Conservation (phyloP, 1,284 basidiomycete species). For the Takashimella koratensis region DNA sequence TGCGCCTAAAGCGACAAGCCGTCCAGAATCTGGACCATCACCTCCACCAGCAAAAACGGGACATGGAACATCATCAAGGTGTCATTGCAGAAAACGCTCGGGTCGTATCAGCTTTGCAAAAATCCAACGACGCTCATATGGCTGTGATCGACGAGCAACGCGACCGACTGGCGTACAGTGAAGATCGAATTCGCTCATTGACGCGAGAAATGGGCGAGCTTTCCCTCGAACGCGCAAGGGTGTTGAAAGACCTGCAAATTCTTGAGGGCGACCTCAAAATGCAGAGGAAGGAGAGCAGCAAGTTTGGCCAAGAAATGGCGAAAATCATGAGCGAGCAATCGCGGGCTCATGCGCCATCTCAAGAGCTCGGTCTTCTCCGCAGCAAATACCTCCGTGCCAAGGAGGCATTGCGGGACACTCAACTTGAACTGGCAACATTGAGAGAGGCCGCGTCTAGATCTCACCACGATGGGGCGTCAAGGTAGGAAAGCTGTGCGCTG, state of each 20-base stretch:
- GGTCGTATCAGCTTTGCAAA: neutral
- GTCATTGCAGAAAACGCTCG: neutral
- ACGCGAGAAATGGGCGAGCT: neutral
- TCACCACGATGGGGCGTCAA: too few relatives aligned
- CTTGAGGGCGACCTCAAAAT: conserved; percentile 36
- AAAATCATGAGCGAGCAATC: conserved; percentile 52
- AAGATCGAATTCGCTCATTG: neutral
- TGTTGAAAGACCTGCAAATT: conserved; percentile 26
- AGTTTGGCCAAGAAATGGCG: conserved; percentile 56
- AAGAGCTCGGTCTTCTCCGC: neutral
- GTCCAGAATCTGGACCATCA: neutral
- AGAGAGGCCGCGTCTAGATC: neutral
- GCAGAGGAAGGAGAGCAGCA: conserved; percentile 55
- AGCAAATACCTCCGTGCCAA: neutral
- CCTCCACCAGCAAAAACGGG: neutral
- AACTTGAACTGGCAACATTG: neutral
- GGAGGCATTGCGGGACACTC: neutral
- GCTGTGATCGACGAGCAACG: neutral
- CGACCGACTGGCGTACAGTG: neutral
- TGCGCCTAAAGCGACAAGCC: neutral
- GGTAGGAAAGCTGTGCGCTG: neutral
- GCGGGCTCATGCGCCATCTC: neutral
- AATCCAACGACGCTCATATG: neutral
- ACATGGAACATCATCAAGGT: neutral
- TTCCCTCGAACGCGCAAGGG: conserved; percentile 9